phyloP scores from a whole-genome alignment of 345 rosid species.

The Psidium friedrichsthalianum region DNA sequence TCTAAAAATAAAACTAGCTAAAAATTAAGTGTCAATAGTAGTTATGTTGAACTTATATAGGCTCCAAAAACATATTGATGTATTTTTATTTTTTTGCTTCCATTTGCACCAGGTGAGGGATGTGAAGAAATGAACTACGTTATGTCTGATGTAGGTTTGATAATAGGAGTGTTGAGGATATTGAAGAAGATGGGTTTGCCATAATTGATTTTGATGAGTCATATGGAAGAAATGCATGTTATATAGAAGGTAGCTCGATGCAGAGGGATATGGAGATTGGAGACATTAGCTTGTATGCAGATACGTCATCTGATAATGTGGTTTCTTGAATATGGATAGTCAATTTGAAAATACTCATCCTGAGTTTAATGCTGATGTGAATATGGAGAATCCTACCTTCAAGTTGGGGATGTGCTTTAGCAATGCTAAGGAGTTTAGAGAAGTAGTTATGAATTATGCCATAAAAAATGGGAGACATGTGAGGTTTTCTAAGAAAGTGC shows the following conservation, averaged over 20 bases:
- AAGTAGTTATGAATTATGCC: background rate
- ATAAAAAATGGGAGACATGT: background rate
- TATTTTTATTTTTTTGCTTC: too few relatives aligned
- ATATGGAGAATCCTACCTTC: background rate
- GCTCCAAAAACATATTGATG: too few relatives aligned
- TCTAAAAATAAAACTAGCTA: too few relatives aligned
- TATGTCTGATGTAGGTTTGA: too few relatives aligned
- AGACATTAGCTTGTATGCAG: background rate
- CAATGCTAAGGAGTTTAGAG: background rate
- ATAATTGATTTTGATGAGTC: too few relatives aligned
- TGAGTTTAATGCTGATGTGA: background rate
- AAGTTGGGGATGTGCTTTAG: background rate
- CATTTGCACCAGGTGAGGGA: too few relatives aligned
- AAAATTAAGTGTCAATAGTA: too few relatives aligned
- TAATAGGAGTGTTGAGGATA: too few relatives aligned
- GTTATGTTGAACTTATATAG: too few relatives aligned
- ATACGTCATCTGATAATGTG: background rate
- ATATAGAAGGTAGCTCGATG: background rate
- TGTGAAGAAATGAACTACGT: too few relatives aligned
- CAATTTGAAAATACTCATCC: background rate
- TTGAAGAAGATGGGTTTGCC: too few relatives aligned
- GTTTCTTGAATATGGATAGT: accelerated
- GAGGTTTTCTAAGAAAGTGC: background rate
- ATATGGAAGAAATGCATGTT: too few relatives aligned
- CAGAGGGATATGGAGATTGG: background rate